Percentiles rank a stretch among this genome's conserved stretches.
Evolutionary conservation across 441 rosid species (phyloP).

Genomic region (Cnidoscolus chayamansa): DNA sequence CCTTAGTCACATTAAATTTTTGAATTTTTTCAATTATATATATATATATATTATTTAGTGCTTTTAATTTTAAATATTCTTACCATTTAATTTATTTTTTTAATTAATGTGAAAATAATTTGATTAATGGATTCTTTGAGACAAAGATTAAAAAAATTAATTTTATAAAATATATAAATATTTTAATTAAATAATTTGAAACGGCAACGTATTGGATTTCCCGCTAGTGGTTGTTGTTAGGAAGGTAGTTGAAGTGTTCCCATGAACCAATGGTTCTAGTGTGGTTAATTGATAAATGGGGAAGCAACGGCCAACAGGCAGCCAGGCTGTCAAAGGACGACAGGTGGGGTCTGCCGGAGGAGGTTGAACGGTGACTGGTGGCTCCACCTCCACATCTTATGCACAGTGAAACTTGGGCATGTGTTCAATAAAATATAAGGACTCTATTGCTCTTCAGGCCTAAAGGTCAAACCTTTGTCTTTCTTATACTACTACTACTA

Average conservation of each 20-base stretch:
- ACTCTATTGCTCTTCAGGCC: no score
- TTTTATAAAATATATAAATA: no score
- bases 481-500: neutral
- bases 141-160: no score
- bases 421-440: no score
- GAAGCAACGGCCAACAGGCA: neutral
- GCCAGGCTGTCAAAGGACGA: neutral
- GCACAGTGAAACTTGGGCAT: neutral
- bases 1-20: no score
- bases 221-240: neutral
- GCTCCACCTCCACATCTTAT: conserved; percentile 1
- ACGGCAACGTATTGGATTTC: neutral
- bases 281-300: neutral
- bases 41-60: no score
- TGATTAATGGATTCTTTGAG: no score
- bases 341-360: conserved; percentile 13
- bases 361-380: neutral
- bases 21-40: no score
- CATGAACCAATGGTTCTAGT: neutral
- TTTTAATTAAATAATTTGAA: neutral
- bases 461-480: conserved; percentile 11
- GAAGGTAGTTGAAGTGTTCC: neutral
- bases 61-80: no score
- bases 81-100: no score
- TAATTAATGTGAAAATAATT: no score